These are phyloP conservation scores for Telfairia occidentalis DNA, from an alignment of 331 rosid species.

Conservation along the genomic window DNA sequence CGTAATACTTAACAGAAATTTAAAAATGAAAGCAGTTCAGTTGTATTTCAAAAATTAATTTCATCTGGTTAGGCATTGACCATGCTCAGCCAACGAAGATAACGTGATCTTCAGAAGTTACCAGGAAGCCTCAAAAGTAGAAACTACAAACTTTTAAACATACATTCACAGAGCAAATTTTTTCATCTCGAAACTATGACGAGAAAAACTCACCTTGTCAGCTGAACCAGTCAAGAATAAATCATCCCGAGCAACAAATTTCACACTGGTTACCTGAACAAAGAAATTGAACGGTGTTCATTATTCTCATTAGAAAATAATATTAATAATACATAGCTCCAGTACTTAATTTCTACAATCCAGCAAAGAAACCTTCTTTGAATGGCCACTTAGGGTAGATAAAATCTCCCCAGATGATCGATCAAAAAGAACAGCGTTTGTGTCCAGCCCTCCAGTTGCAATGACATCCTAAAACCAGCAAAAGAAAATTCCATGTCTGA, in stretches of 20 bases:
- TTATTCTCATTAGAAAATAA: constrained; percentile 17
- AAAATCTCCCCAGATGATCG: constrained; percentile 84
- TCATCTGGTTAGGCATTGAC: not conserved
- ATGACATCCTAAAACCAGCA: constrained; percentile 54
- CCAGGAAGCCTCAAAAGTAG: not conserved
- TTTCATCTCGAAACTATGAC: not conserved
- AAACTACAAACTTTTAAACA: not conserved
- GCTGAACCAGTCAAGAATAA: constrained; percentile 68
- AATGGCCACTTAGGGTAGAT: constrained; percentile 86
- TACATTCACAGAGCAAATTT: not conserved
- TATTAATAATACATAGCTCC: not conserved
- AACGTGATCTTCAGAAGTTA: not conserved
- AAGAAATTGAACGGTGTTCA: not conserved
- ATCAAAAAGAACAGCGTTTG: constrained; percentile 86
- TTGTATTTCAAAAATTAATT: not conserved
- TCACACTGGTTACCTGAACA: constrained; percentile 71
- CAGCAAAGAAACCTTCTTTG: constrained; percentile 61
- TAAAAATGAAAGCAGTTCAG: not conserved
- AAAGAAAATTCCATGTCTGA: not conserved
- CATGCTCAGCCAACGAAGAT: not conserved
- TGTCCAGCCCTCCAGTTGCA: constrained; percentile 90
- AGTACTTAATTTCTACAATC: not conserved
- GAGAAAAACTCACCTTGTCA: constrained; percentile 51
- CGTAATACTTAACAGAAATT: not conserved
- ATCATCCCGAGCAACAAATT: constrained; percentile 70